These are phyloP conservation scores for Mucor velutinosus DNA, from an alignment of 371 early-diverging fungal species.

Conservation along the genomic window DNA sequence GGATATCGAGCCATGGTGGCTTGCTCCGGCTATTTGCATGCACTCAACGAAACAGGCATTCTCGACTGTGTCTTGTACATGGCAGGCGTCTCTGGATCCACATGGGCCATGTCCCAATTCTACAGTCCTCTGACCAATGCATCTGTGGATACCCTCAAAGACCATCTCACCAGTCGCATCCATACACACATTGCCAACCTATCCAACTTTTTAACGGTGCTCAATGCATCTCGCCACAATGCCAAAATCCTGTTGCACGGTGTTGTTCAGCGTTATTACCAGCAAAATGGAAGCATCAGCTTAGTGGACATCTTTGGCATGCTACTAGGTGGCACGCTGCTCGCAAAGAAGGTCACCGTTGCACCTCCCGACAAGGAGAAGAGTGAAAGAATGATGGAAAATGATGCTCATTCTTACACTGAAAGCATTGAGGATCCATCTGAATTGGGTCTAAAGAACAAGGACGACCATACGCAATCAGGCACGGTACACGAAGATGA, in stretches of 20 bases:
- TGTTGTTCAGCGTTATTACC: constrained; percentile 52
- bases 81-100: constrained; percentile 63
- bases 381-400: constrained; percentile 49
- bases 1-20: constrained; percentile 76
- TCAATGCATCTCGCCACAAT: constrained; percentile 39
- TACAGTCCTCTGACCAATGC: constrained; percentile 31
- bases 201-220: constrained; percentile 36
- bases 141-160: constrained; percentile 26
- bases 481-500: constrained; percentile 25
- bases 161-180: constrained; percentile 39
- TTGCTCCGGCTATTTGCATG: constrained; percentile 61
- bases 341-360: constrained; percentile 40
- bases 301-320: constrained; percentile 74
- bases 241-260: constrained; percentile 54
- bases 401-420: constrained; percentile 65
- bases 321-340: constrained; percentile 57
- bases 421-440: constrained; percentile 39
- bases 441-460: not conserved
- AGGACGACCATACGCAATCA: not conserved
- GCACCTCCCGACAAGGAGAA: constrained; percentile 20
- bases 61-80: constrained; percentile 64
- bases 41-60: constrained; percentile 57
- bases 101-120: constrained; percentile 55
- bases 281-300: constrained; percentile 51
- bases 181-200: constrained; percentile 50